Evolutionary conservation across 1,284 basidiomycete genomes (phyloP).

Genomic region (Bothia castanella): DNA sequence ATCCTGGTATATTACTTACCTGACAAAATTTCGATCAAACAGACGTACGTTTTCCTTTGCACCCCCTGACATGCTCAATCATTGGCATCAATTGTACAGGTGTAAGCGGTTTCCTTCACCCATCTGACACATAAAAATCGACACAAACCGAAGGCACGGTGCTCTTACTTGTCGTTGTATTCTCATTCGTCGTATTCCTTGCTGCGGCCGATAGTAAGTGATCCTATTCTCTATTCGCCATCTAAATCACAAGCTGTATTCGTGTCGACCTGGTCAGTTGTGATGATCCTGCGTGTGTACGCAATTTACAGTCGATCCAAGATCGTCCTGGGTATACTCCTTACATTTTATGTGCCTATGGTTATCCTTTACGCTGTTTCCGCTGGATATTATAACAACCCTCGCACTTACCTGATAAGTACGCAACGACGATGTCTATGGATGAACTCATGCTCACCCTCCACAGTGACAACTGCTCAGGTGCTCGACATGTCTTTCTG

Average conservation of each 20-base stretch:
- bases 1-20: background rate
- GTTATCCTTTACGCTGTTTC: slow-evolving; percentile 9
- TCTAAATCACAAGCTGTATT: background rate
- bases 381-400: slow-evolving; percentile 11
- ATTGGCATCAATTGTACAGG: slow-evolving; percentile 11
- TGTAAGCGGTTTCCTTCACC: slow-evolving; percentile 10
- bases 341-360: slow-evolving; percentile 12
- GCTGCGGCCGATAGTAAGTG: slow-evolving; percentile 22
- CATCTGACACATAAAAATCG: background rate
- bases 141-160: slow-evolving; percentile 11
- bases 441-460: background rate
- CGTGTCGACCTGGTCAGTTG: slow-evolving; percentile 8
- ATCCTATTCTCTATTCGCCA: background rate
- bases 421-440: background rate
- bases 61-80: too few species aligned
- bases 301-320: slow-evolving; percentile 23
- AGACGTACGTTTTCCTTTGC: slow-evolving; percentile 15
- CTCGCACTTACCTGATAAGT: slow-evolving; percentile 15
- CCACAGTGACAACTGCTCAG: slow-evolving; percentile 12
- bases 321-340: slow-evolving; percentile 15
- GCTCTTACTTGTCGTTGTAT: background rate
- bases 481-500: slow-evolving; percentile 22
- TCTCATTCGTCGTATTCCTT: slow-evolving; percentile 18
- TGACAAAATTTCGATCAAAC: background rate
- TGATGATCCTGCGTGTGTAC: slow-evolving; percentile 28